A percentile compares a stretch with the other conserved stretches of the same genome.
phyloP scores from a whole-genome alignment of 148 eudicot genomes.

The Spergularia bocconei region DNA sequence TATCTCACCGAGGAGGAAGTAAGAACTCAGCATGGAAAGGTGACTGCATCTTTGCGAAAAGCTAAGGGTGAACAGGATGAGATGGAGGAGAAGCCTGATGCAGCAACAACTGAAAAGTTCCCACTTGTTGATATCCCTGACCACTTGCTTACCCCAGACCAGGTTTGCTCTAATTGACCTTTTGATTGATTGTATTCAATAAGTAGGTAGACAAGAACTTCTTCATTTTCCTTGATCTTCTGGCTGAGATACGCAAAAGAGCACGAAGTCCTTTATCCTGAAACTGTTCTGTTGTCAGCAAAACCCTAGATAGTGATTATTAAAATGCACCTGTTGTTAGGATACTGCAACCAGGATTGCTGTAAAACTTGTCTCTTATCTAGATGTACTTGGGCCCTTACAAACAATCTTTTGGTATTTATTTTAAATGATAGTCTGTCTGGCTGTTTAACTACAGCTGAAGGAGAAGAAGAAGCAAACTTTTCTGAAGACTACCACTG shows the following conservation, averaged over 20 bases:
- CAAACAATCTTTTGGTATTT: neutral
- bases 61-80: constrained; percentile 82
- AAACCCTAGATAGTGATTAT: neutral
- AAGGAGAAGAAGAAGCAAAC: constrained; percentile 88
- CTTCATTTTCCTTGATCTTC: neutral
- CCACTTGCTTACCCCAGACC: constrained; percentile 75
- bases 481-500: constrained; percentile 89
- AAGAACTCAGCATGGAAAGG: constrained; percentile 62
- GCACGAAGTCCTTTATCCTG: neutral
- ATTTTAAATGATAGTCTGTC: neutral
- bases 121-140: constrained; percentile 75
- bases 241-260: neutral
- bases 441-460: constrained; percentile 45
- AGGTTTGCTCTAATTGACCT: constrained; percentile 42
- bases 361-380: neutral
- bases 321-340: neutral
- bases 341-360: constrained; percentile 3
- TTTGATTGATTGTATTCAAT: neutral
- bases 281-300: neutral
- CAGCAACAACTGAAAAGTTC: constrained; percentile 61
- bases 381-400: neutral
- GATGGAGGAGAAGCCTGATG: constrained; percentile 66
- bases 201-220: neutral
- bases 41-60: constrained; percentile 68
- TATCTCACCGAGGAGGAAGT: constrained; percentile 78